phyloP scores from a whole-genome alignment of 225 moss, liverwort and hornwort genomes.

The Straminergon stramineum region DNA sequence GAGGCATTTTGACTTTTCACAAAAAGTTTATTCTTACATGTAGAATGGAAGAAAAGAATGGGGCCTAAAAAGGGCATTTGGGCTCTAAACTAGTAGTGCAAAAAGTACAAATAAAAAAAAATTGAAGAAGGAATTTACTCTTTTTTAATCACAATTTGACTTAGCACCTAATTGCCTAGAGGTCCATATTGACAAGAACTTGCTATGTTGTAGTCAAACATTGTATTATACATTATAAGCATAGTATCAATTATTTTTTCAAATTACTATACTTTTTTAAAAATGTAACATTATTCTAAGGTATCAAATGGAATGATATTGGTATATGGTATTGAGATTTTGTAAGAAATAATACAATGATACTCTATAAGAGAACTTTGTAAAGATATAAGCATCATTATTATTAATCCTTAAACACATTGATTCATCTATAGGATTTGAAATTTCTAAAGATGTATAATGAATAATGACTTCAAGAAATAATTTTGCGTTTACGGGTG shows the following conservation, averaged over 20 bases:
- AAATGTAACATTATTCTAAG: too few species aligned
- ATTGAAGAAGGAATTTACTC: too few species aligned
- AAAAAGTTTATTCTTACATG: too few species aligned
- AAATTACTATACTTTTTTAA: too few species aligned
- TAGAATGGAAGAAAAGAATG: too few species aligned
- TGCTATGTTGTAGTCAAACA: background rate
- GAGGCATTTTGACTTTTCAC: too few species aligned
- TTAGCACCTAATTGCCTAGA: fast-evolving
- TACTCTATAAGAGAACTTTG: background rate
- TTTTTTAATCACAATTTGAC: too few species aligned
- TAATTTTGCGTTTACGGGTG: background rate
- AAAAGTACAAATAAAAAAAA: too few species aligned
- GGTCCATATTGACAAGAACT: fast-evolving
- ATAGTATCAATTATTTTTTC: too few species aligned
- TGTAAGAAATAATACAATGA: background rate
- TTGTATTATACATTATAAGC: background rate
- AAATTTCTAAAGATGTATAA: background rate
- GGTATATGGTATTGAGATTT: background rate
- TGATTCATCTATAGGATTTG: background rate
- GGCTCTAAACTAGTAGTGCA: too few species aligned
- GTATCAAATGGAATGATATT: background rate
- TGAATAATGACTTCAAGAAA: background rate
- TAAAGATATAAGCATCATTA: background rate
- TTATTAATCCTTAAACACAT: background rate
- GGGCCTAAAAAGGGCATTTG: too few species aligned